These are phyloP conservation scores for Coccinonectria pachysandricola DNA, from an alignment of 2,329 filamentous ascomycete genomes.

Conservation along the genomic window DNA sequence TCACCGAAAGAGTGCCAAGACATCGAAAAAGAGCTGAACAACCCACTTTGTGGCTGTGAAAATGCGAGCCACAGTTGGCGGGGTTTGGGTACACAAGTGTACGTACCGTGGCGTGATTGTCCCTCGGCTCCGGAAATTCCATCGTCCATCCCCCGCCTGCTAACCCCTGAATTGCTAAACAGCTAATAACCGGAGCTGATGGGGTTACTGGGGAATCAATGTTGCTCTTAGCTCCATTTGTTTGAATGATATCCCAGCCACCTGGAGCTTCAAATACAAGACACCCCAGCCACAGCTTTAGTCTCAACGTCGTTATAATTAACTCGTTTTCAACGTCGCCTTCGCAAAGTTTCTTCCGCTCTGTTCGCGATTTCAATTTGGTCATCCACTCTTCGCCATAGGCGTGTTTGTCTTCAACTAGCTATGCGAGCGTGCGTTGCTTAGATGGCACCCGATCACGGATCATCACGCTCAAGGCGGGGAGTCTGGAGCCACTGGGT, in stretches of 20 bases:
- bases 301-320: too few relatives aligned
- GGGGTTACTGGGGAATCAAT: conserved; percentile 19
- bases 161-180: conserved; percentile 16
- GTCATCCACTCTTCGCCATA: too few relatives aligned
- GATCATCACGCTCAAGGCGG: conserved; percentile 49
- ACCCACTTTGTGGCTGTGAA: conserved; percentile 15
- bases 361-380: too few relatives aligned
- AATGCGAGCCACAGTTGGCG: conserved; percentile 6
- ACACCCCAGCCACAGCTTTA: too few relatives aligned
- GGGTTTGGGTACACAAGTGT: too few relatives aligned
- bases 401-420: conserved; percentile 12
- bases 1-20: conserved; percentile 18
- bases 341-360: too few relatives aligned
- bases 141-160: conserved; percentile 9
- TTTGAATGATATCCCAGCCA: conserved; percentile 16
- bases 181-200: too few relatives aligned
- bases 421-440: conserved; percentile 26
- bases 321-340: too few relatives aligned
- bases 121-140: conserved; percentile 21
- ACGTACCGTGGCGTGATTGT: too few relatives aligned
- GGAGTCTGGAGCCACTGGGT: conserved; percentile 75
- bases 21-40: conserved; percentile 16
- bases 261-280: too few relatives aligned
- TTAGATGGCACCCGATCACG: conserved; percentile 52
- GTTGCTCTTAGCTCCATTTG: conserved; percentile 20